A percentile compares a stretch with the other conserved stretches of the same genome.
These are phyloP conservation scores for Umbelopsis vinacea DNA, from an alignment of 192 early-diverging fungal species.

Conservation along the genomic window DNA sequence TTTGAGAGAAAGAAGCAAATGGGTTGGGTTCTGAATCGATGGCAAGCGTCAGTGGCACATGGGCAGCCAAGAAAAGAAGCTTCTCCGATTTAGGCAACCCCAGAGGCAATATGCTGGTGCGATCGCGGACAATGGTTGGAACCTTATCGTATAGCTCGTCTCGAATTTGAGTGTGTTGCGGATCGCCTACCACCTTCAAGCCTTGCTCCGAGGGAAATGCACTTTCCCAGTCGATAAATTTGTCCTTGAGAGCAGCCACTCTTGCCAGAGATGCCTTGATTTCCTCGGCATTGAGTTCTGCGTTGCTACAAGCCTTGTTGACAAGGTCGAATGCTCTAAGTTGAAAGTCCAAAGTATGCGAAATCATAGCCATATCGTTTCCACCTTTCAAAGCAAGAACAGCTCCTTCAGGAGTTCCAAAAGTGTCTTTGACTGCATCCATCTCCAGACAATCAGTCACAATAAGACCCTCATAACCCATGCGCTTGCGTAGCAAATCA, in stretches of 20 bases:
- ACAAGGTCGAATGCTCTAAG: conserved; percentile 28
- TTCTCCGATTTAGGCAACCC: conserved; percentile 4
- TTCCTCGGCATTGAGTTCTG: conserved; percentile 18
- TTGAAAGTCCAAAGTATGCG: conserved; percentile 39
- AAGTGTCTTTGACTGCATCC: conserved; percentile 43
- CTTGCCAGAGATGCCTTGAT: conserved; percentile 32
- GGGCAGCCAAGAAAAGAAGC: conserved; percentile 41
- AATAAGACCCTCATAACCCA: conserved; percentile 40
- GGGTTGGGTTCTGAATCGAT: conserved; percentile 44
- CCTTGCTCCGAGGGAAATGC: conserved; percentile 15
- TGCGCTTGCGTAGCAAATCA: conserved; percentile 32
- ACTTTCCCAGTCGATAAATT: conserved; percentile 37
- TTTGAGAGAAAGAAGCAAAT: conserved; percentile 35
- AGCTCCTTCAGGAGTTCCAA: conserved; percentile 34
- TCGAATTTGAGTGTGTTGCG: conserved; percentile 29
- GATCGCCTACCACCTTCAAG: conserved; percentile 25
- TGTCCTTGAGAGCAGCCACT: conserved; percentile 35
- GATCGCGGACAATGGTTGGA: conserved; percentile 36
- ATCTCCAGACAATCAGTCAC: conserved; percentile 49
- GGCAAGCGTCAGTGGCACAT: conserved; percentile 41
- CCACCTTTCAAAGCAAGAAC: conserved; percentile 38
- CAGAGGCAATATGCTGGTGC: conserved; percentile 26
- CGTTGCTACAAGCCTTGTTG: conserved; percentile 12
- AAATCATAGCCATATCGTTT: conserved; percentile 46
- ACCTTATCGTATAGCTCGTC: conserved; percentile 33